phyloP scores from a whole-genome alignment of 208 protist species.

The Acanthamoeba sp. region DNA sequence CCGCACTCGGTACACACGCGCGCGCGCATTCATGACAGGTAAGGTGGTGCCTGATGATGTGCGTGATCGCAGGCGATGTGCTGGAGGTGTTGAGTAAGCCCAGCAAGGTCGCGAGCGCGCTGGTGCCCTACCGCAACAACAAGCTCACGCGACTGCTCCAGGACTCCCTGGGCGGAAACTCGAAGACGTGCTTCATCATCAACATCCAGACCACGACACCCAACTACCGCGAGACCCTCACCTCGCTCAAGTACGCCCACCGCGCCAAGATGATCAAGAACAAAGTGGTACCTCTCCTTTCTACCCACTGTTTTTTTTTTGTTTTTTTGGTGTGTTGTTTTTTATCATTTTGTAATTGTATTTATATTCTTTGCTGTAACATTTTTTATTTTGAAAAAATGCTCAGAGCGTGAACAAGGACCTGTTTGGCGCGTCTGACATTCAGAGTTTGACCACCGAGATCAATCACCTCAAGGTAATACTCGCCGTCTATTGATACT shows the following conservation, averaged over 20 bases:
- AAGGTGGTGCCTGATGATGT: not conserved
- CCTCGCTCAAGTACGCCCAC: conserved; percentile 90
- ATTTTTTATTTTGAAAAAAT: too few relatives aligned
- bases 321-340: too few relatives aligned
- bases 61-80: conserved; percentile 12
- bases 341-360: too few relatives aligned
- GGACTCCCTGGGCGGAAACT: conserved; percentile 90
- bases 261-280: conserved; percentile 93
- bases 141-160: conserved; percentile 90
- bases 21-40: not conserved
- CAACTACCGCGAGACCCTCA: conserved; percentile 91
- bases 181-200: conserved; percentile 90
- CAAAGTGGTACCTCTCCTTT: conserved; percentile 76
- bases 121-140: conserved; percentile 93
- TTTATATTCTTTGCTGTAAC: not conserved
- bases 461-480: conserved; percentile 60
- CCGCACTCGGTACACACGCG: conserved; percentile 58
- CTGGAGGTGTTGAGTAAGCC: conserved; percentile 76
- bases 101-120: conserved; percentile 70
- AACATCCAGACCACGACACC: conserved; percentile 88
- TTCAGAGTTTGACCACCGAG: conserved; percentile 42
- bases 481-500: too few relatives aligned
- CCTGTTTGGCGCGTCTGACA: conserved; percentile 54
- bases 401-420: conserved; percentile 53
- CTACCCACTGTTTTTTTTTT: too few relatives aligned